A percentile compares a stretch with the other conserved stretches of the same genome.
Conservation (phyloP, 2,329 filamentous ascomycete genomes). For the Neonectria punicea region DNA sequence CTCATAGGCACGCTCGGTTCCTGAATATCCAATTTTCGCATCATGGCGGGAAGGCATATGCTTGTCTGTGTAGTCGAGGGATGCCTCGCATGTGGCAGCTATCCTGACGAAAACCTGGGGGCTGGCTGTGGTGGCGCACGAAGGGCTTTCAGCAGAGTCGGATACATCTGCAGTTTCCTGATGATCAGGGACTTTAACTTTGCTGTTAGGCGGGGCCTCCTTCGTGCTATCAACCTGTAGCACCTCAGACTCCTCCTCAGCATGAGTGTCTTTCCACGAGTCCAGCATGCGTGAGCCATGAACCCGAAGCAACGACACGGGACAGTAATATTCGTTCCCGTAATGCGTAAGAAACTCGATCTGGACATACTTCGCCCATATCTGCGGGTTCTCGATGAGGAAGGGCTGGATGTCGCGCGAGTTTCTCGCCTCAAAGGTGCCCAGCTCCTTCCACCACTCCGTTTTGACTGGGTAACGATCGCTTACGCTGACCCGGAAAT, state of each 20-base stretch:
- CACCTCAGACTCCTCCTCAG: constrained; percentile 31
- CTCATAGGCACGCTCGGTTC: constrained; percentile 3
- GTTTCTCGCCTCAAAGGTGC: constrained; percentile 90
- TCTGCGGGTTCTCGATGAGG: constrained; percentile 90
- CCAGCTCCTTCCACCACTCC: constrained; percentile 91
- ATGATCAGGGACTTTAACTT: constrained; percentile 3
- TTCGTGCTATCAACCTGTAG: constrained; percentile 20
- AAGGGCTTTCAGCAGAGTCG: not conserved
- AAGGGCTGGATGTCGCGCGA: constrained; percentile 95
- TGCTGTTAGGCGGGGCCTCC: constrained; percentile 13
- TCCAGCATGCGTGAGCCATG: constrained; percentile 98
- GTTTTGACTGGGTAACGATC: constrained; percentile 93
- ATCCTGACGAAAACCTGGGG: constrained; percentile 9
- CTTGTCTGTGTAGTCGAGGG: constrained; percentile 13
- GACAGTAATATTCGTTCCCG: constrained; percentile 97
- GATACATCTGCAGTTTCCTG: constrained; percentile 1
- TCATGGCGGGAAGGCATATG: not conserved
- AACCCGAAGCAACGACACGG: constrained; percentile 87
- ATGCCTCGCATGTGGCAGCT: constrained; percentile 23
- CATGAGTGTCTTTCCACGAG: constrained; percentile 80
- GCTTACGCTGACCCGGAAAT: constrained; percentile 90
- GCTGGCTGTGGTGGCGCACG: not conserved
- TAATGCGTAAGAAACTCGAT: constrained; percentile 95
- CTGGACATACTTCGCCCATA: constrained; percentile 93
- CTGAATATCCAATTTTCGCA: constrained; percentile 14